These are phyloP conservation scores for Babesia sp. DNA, from an alignment of 169 alveolate species.

Conservation along the genomic window DNA sequence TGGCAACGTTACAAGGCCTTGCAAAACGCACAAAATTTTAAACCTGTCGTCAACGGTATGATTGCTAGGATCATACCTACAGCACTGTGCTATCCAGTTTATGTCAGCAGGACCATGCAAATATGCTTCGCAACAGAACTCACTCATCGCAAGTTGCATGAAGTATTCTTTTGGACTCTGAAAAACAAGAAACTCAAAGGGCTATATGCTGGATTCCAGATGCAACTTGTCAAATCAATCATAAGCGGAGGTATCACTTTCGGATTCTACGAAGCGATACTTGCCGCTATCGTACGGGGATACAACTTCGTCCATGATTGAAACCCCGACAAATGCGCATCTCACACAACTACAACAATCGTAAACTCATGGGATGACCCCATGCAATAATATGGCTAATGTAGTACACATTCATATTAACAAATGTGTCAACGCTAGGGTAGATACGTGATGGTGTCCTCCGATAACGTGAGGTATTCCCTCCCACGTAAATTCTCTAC, in stretches of 20 bases:
- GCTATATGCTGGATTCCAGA: conserved; percentile 63
- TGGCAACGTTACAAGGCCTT: conserved; percentile 13
- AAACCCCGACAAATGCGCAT: too few relatives aligned
- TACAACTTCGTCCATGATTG: conserved; percentile 16
- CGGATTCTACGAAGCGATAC: conserved; percentile 43
- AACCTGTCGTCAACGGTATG: conserved; percentile 58
- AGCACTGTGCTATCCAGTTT: conserved; percentile 53
- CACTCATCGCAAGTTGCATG: conserved; percentile 13
- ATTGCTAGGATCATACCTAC: conserved; percentile 50
- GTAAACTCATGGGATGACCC: not conserved
- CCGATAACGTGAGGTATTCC: conserved; percentile 7
- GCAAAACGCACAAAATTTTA: conserved; percentile 6
- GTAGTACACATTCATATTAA: not conserved
- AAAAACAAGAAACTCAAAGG: conserved; percentile 47
- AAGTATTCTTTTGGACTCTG: conserved; percentile 40
- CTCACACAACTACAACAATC: too few relatives aligned
- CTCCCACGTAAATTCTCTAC: not conserved
- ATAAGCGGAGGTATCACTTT: conserved; percentile 61
- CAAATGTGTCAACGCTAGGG: not conserved
- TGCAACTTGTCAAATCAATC: conserved; percentile 52
- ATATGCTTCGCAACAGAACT: conserved; percentile 55
- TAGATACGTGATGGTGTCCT: conserved; percentile 8
- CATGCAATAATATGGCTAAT: not conserved
- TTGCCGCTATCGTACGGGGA: conserved; percentile 5
- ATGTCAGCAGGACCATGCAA: conserved; percentile 61